Base-by-base conservation (phyloP, 495 filamentous ascomycete genomes). In the Penicillium paxilli region DNA sequence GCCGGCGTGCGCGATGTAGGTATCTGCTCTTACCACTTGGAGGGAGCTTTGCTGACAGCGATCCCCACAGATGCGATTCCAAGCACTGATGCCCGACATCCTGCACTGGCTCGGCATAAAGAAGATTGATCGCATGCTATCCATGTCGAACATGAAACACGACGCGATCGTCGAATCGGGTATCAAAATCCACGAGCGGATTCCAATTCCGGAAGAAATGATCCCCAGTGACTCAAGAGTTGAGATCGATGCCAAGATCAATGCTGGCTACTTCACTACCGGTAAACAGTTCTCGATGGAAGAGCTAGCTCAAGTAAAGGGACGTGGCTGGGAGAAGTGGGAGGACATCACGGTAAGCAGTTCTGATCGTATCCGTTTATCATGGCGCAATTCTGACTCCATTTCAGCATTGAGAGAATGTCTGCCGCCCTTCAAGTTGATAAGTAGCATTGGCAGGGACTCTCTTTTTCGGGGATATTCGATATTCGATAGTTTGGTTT, bases 101-200 rank as follows among this genome's bases (percentile, higher is more conserved):
- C 83, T 98, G 40, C 94, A 98, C 72, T 98, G 94, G 94, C 83
- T 98, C 16, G 94, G 94, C 54, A 96, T 98, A 64, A 95, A 87
- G 73, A 98, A 98, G 80, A 98, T 98, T 67, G 94, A 98, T 71
- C 83, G 91, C 37, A 98, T 98, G 94, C 80, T 98, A 45, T 95
- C 90, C 72, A 98, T 98, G 94, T 94, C 89, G 66, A 95, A 97
- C 75, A 98, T 98, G 94, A 98, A 98, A 75, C 85, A 98, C 71
- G 94, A 98, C 77, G 94, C 94, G 48, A 98, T 98, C 66, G 93
- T 98, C 44, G 83, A 90, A 22, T 91, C 95, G 71, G 94, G 94
- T 33, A 98, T 98, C 62, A 87, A 91, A 48, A 98, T 98, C 64
- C 78, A 87, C 60, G 93, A 98, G 73, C 86, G 94, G 49, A 84